Conservation (phyloP, 140 eudicot species). For the Cichorium intybus region DNA sequence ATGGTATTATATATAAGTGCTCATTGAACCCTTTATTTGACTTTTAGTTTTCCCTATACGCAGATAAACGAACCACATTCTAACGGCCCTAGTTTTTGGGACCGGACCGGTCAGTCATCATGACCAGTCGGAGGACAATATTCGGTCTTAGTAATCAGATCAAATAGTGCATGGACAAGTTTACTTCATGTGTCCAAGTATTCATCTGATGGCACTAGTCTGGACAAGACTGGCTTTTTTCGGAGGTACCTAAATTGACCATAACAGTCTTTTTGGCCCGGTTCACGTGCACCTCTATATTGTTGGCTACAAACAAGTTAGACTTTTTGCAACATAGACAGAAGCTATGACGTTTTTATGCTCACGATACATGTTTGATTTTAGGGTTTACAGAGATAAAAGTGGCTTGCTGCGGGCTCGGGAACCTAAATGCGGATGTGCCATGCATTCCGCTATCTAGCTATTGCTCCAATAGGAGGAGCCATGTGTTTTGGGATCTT, state of each 20-base stretch:
- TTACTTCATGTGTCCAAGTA: background rate
- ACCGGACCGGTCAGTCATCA: no score
- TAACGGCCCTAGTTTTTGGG: no score
- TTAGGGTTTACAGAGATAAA: constrained; percentile 68
- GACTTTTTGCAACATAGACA: no score
- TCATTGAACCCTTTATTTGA: background rate
- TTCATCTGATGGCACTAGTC: background rate
- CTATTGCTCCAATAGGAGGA: constrained; percentile 50
- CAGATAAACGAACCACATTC: no score
- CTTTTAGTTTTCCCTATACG: no score
- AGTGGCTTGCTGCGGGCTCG: constrained; percentile 89
- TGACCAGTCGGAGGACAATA: no score
- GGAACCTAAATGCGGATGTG: constrained; percentile 57
- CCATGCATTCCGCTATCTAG: constrained; percentile 63
- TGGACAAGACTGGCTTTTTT: no score
- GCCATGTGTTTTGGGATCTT: constrained; percentile 80
- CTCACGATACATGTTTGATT: background rate
- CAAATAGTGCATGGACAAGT: no score
- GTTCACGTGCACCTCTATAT: background rate
- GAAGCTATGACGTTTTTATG: background rate
- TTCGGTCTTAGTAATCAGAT: no score
- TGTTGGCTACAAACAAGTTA: background rate
- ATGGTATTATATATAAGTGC: constrained; percentile 39
- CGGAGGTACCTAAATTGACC: background rate
- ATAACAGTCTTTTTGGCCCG: no score